phyloP scores from a whole-genome alignment of 495 filamentous ascomycete species.

The Astrothelium macrocarpum region DNA sequence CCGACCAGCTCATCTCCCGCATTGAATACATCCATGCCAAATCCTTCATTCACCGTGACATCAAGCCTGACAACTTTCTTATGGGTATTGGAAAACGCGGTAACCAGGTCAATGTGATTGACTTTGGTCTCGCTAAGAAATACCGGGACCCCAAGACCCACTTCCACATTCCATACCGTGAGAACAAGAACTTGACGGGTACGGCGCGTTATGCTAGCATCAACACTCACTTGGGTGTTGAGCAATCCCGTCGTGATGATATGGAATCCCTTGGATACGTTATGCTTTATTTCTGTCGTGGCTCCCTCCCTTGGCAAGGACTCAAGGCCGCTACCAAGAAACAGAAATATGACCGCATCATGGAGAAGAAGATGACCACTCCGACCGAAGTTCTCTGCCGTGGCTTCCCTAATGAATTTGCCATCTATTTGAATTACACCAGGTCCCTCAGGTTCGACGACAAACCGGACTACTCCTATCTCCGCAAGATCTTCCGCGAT shows the following conservation, averaged over 20 bases:
- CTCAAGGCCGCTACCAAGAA: conserved; percentile 99
- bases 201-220: conserved; percentile 99
- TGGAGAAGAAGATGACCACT: conserved; percentile 99
- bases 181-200: conserved; percentile 99
- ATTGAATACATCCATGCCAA: conserved; percentile 99
- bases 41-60: conserved; percentile 99
- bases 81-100: conserved; percentile 99
- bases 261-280: conserved; percentile 99
- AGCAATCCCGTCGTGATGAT: conserved; percentile 98
- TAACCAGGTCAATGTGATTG: conserved; percentile 99
- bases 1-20: conserved; percentile 97
- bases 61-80: conserved; percentile 99
- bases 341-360: conserved; percentile 99
- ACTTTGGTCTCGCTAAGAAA: conserved; percentile 99
- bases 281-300: conserved; percentile 99
- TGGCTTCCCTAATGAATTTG: conserved; percentile 98
- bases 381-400: conserved; percentile 98
- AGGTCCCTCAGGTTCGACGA: conserved; percentile 98
- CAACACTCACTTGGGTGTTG: conserved; percentile 97
- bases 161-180: conserved; percentile 99
- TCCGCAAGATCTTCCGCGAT: conserved; percentile 99
- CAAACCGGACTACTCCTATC: conserved; percentile 99
- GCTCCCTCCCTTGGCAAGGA: conserved; percentile 97
- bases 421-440: conserved; percentile 99
- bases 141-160: conserved; percentile 99